Evolutionary conservation across 2,329 filamentous ascomycete species (phyloP), one percentile per base, ranked within the genome.

Genomic region (Hawksworthiomyces lignivorus): DNA sequence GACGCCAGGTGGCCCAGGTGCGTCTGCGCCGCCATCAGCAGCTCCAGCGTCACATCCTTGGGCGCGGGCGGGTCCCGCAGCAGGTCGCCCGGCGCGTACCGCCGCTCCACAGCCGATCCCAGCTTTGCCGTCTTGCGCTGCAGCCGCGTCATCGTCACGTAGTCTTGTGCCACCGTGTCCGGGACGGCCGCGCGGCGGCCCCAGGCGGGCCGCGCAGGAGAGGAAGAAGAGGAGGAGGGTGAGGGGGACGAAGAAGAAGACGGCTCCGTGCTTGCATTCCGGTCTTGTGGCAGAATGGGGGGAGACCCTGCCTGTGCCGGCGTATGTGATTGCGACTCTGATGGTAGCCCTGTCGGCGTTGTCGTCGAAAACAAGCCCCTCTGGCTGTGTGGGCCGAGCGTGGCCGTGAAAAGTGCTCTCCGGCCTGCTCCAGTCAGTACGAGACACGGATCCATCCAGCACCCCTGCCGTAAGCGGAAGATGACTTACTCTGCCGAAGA

Each of bases 1-100:
- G 86, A 86, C 1, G 84, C 90, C 56, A 85, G 77, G 66, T 98
- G 92, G 49, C 92, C 92, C 62, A 97, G 80, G 65, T 95, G 88
- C 41, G 80, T 79, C 65, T 94, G 87, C 24, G 83, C 80, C 34
- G 88, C 86, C 70, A 95, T 82, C 48, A 98, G 77, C 48, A 95
- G 75, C 68, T 96, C 89, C 46, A 98, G 79, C 36, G 88, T 89
- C 47, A 97, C 76, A 56, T 96, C 84, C 59, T 82, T 72, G 19
- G 87, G 82, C 29, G 65, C 65, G 1, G 88, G 88, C 4, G 92
- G 89, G 57, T 87, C 73, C 45, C 65, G 69, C 49, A 89, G 67
- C 41, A 94, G 67, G 42, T 77, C 68, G 50, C 75, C 70, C 4
- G 84, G 83, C 46, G 74, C 62, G 63, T 90, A 89, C 45, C 74